Evolutionary conservation across 2,329 filamentous ascomycete species (phyloP), one percentile per base, ranked within the genome.

Genomic region (Neofusicoccum parvum): DNA sequence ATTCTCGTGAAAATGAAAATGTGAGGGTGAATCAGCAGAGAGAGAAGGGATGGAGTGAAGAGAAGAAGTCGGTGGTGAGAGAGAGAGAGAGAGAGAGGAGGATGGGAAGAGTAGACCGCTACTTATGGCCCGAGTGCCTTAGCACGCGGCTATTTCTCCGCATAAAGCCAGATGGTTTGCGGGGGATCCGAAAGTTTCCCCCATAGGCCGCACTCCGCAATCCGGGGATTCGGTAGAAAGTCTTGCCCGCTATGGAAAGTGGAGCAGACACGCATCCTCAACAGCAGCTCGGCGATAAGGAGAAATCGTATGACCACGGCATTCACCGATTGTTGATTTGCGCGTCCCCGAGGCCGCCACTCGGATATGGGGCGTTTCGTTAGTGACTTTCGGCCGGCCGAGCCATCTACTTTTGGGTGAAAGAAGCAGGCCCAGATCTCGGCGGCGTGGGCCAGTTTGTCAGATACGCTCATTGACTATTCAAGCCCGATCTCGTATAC

Each of bases 151-250:
- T 32, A 17, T 32, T 34, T 51, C 48, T 34, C 48, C 48, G 23
- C 48, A 32, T 12, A 34, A 51, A 4, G 12, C 12, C 27, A 34
- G 23, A 12, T 4, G 27, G 48, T 34, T 36, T 51, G 27, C 27
- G 27, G 49, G 49, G 49, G 32, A 51, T 5, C 15, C 49, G 32
- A 10, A 20, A 23, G 27, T 12, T 32, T 14, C 27, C 14, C 15
- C 48, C 48, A 51, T 23, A 51, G 15, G 14, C 49, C 32, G 15
- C 46, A 27, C 46, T 32, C 46, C 46, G 7, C 12, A 20, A 51
- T 37, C 49, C 49, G 49, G 49, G 49, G 49, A 15, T n/a, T 51
- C 49, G 49, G 49, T 51, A 51, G 32, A 51, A 51, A 51, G 49
- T 51, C 49, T 17, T 51, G 49, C 49, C 49, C n/a, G 32, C 4